A percentile compares a stretch with the other conserved stretches of the same genome.
phyloP scores from a whole-genome alignment of 345 rosid species.

The Eucalyptus cloeziana region DNA sequence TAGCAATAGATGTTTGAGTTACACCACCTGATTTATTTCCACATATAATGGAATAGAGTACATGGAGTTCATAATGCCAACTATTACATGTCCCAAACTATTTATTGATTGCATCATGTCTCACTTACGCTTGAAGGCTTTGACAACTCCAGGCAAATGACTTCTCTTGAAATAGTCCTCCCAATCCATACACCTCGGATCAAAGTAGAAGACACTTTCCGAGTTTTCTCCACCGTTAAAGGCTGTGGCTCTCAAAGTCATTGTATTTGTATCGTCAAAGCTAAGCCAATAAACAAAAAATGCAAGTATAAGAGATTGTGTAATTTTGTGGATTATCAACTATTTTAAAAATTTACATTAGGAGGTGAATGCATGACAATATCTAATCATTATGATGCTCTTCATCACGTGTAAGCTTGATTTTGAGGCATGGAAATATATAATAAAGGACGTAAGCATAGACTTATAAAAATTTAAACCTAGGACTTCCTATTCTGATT shows the following conservation, averaged over 20 bases:
- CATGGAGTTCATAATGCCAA: background rate
- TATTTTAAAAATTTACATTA: background rate
- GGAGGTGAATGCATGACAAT: background rate
- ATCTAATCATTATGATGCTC: background rate
- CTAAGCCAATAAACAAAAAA: background rate
- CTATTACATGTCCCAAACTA: background rate
- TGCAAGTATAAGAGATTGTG: no score
- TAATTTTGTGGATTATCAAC: background rate
- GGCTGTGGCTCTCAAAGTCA: background rate
- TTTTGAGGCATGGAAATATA: background rate
- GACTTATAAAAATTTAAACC: background rate
- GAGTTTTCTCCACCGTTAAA: background rate
- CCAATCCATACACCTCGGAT: conserved; percentile 41
- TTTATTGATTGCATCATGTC: background rate
- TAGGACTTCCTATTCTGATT: background rate
- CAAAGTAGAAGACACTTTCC: conserved; percentile 14
- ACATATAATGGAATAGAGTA: no score
- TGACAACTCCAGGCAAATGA: conserved; percentile 37
- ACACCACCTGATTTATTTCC: no score
- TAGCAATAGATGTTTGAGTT: no score
- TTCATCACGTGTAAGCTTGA: background rate
- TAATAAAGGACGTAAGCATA: background rate
- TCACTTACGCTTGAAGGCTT: background rate
- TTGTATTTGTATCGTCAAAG: conserved; percentile 20
- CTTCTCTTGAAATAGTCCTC: conserved; percentile 30